Evolutionary conservation across 192 early-diverging fungal genomes (phyloP), one percentile per base, ranked within the genome.

Genomic region (Coemansia nantahalensis): DNA sequence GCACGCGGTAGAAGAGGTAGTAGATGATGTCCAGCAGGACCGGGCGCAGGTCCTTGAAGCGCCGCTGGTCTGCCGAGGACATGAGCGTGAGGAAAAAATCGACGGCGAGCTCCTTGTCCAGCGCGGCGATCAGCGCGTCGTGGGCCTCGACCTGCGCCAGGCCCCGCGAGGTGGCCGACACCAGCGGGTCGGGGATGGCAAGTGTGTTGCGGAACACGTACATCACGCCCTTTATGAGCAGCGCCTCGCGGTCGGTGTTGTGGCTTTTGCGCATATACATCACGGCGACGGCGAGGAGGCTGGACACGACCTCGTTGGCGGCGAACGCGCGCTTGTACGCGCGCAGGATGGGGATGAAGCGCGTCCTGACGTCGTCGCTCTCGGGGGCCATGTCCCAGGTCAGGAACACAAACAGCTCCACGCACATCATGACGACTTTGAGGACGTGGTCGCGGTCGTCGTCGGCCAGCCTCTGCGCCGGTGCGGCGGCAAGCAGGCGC

Each of bases 321-420:
- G 77, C 57, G 54, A 93, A 90, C 9, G 82, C 81, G 18, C 73
- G 68, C 48, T 97, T 97, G 69, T 92, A 90, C n/a, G 52, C 62
- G 18, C 79, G 71, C 40, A 89, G 60, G 31, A 82, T 62, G 23
- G 80, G 66, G 19, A 80, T 70, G 26, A 84, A 79, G 12, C 62
- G 54, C 34, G 48, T 39, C 49, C 56, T 51, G 33, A 65, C 66
- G 8, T 76, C 72, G 4, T 59, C 61, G 0, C 73, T 66, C 26
- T 79, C 75, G 19, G 77, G 62, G 39, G 82, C 81, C 39, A 90
- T 65, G 44, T 87, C 85, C 94, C 91, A 93, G 0, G 94, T 97
- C 77, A 94, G 71, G 0, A 91, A 89, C 24, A 93, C 90, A 34
- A 97, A 76, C 28, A 97, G 51, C 60, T 97, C 90, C 10, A 91